Conservation (phyloP, 2,329 filamentous ascomycete species). For the Verticillium alfalfae region DNA sequence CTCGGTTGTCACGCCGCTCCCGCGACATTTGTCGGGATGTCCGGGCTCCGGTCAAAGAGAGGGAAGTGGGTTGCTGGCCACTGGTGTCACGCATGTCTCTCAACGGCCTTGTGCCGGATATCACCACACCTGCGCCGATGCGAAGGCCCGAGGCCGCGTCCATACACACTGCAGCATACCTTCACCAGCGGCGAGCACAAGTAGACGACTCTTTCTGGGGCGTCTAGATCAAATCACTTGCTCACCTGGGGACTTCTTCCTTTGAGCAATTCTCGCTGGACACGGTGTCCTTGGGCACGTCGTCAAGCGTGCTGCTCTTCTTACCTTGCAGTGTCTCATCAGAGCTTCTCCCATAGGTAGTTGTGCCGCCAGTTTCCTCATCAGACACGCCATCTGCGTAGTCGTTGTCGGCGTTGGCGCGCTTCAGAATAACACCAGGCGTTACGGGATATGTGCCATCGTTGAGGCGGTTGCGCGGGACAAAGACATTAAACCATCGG, state of each 20-base stretch:
- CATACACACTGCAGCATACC: background rate
- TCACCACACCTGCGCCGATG: background rate
- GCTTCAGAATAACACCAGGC: slow-evolving; percentile 5
- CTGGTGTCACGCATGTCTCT: background rate
- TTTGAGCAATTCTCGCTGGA: background rate
- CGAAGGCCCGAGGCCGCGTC: background rate
- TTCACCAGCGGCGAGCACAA: background rate
- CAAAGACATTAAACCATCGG: slow-evolving; percentile 10
- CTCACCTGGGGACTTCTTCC: background rate
- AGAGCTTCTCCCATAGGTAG: background rate
- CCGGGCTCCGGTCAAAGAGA: no score
- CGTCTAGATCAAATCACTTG: background rate
- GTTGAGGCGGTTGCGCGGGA: background rate
- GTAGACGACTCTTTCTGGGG: background rate
- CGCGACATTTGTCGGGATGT: no score
- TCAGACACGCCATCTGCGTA: background rate
- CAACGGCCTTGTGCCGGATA: background rate
- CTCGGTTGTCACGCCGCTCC: no score
- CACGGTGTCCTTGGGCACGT: background rate
- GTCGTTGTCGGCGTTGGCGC: slow-evolving; percentile 4
- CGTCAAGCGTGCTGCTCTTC: background rate
- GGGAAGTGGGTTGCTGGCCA: background rate
- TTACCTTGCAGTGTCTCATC: background rate
- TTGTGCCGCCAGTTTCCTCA: background rate
- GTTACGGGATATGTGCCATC: slow-evolving; percentile 1